Conservation (phyloP, 2,329 filamentous ascomycete species). For the Calonectria montana region DNA sequence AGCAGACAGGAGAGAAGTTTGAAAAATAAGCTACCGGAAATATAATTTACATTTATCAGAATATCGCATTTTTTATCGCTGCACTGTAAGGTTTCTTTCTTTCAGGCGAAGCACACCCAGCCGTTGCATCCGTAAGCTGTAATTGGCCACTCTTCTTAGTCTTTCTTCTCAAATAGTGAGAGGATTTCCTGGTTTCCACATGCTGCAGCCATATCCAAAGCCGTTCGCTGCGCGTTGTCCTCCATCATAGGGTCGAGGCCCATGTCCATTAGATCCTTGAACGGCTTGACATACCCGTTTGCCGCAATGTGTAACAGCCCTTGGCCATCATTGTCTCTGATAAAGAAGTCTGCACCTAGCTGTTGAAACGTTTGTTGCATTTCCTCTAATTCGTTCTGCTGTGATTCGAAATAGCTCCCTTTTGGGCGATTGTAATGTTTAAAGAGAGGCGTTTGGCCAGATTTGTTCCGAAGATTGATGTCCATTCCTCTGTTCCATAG, state of each 20-base stretch:
- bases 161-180: slow-evolving; percentile 43
- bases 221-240: slow-evolving; percentile 43
- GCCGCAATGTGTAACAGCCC: slow-evolving; percentile 45
- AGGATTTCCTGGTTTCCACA: slow-evolving; percentile 41
- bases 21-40: no score
- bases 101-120: no score
- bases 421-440: slow-evolving; percentile 5
- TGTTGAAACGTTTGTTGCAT: slow-evolving; percentile 25
- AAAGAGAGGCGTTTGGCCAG: slow-evolving; percentile 42
- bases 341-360: slow-evolving; percentile 43
- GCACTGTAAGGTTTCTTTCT: no score
- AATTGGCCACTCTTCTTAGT: not conserved
- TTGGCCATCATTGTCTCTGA: slow-evolving; percentile 38
- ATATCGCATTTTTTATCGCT: no score
- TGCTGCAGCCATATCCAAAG: slow-evolving; percentile 49
- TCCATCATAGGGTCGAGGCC: slow-evolving; percentile 46
- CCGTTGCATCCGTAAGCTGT: no score
- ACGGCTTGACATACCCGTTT: slow-evolving; percentile 22
- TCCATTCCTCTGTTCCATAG: slow-evolving; percentile 29
- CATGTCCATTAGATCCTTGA: slow-evolving; percentile 39
- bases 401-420: not conserved
- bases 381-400: not conserved
- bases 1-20: no score
- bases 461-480: slow-evolving; percentile 39
- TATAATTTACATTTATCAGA: no score